Percentiles rank a stretch among this genome's conserved stretches.
Conservation (phyloP, 768 basidiomycete species). For the Serendipita indica region DNA sequence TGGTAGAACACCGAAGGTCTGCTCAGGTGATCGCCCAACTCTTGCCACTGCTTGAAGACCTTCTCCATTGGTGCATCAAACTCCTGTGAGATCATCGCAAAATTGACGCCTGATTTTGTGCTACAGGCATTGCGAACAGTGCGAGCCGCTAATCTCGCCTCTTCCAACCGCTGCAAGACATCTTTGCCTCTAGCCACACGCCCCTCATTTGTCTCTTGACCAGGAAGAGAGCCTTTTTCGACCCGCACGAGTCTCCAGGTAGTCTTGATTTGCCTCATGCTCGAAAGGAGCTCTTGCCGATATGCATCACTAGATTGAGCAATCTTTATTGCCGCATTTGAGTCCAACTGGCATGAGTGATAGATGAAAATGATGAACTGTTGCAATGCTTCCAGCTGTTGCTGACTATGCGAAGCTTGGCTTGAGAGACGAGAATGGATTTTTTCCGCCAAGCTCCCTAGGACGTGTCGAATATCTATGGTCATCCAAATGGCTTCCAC, state of each 20-base stretch:
- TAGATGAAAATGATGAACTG: slow-evolving; percentile 34
- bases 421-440: slow-evolving; percentile 28
- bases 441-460: slow-evolving; percentile 30
- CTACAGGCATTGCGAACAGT: not conserved
- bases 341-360: slow-evolving; percentile 33
- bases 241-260: slow-evolving; percentile 17
- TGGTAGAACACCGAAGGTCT: slow-evolving; percentile 27
- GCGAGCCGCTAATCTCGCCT: too few species aligned
- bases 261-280: slow-evolving; percentile 31
- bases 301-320: slow-evolving; percentile 36
- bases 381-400: slow-evolving; percentile 32
- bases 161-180: too few species aligned
- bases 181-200: too few species aligned
- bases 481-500: slow-evolving; percentile 47
- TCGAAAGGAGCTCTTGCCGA: slow-evolving; percentile 36
- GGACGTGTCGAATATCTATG: slow-evolving; percentile 36
- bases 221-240: slow-evolving; percentile 39
- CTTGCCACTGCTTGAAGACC: not conserved
- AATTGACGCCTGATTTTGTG: not conserved
- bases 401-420: slow-evolving; percentile 16
- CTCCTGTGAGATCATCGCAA: not conserved
- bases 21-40: not conserved
- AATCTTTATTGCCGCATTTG: slow-evolving; percentile 30
- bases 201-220: too few species aligned
- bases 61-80: not conserved